Evolutionary conservation across 1,139 yeast species (phyloP).

Genomic region (Saccharomyces pastorianus): DNA sequence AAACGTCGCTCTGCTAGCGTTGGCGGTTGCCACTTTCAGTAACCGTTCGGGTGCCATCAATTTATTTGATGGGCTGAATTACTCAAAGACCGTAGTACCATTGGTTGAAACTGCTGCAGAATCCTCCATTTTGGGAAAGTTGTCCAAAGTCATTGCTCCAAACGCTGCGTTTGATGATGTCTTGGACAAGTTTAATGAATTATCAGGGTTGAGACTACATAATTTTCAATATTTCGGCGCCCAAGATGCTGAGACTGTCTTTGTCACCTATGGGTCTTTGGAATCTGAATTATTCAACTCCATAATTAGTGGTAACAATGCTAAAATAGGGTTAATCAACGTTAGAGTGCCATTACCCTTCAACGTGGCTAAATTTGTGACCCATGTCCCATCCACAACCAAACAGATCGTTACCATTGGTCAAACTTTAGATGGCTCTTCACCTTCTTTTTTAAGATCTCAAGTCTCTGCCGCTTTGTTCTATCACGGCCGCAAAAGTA

Average conservation of each 20-base stretch:
- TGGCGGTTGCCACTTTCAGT: conserved; percentile 51
- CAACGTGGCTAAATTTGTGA: conserved; percentile 50
- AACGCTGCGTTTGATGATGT: conserved; percentile 47
- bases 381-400: conserved; percentile 50
- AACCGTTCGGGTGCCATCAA: conserved; percentile 25
- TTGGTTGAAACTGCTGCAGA: conserved; percentile 34
- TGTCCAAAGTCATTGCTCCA: conserved; percentile 32
- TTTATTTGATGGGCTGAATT: conserved; percentile 61
- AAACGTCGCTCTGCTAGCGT: conserved; percentile 57
- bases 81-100: conserved; percentile 49
- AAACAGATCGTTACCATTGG: conserved; percentile 59
- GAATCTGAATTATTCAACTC: conserved; percentile 50
- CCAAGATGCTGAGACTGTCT: conserved; percentile 54
- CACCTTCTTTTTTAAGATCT: conserved; percentile 44
- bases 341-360: conserved; percentile 78
- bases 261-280: conserved; percentile 69
- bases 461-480: conserved; percentile 71
- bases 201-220: conserved; percentile 37
- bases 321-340: conserved; percentile 55
- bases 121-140: conserved; percentile 12
- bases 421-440: conserved; percentile 38
- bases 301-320: conserved; percentile 35
- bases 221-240: conserved; percentile 56
- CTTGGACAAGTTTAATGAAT: conserved; percentile 51
- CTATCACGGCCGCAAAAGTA: conserved; percentile 38